Evolutionary conservation across 805 yeast genomes (phyloP).

Genomic region (Scheffersomyces lignosus): DNA sequence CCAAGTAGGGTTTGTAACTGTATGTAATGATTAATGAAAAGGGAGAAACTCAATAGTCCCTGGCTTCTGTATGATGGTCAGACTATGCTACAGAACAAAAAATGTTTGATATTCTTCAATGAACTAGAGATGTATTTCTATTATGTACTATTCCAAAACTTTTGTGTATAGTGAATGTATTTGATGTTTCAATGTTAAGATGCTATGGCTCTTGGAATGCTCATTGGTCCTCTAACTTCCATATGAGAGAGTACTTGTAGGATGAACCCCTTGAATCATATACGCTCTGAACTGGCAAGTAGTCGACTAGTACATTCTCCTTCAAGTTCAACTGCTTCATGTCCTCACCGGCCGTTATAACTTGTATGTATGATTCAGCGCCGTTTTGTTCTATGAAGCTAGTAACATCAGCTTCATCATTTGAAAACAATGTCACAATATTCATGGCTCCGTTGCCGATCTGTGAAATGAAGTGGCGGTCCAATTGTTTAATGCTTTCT

Average conservation of each 20-base stretch:
- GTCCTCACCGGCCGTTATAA: constrained; percentile 5
- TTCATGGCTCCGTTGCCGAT: constrained; percentile 2
- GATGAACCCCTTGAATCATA: constrained; percentile 8
- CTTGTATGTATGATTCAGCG: constrained; percentile 6
- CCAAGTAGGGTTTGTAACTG: constrained; percentile 10
- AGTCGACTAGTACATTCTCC: too few relatives aligned
- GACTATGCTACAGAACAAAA: too few relatives aligned
- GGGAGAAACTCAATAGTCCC: too few relatives aligned
- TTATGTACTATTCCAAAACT: too few relatives aligned
- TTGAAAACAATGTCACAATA: background rate
- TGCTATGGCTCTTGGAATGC: too few relatives aligned
- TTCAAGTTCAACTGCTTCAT: constrained; percentile 1
- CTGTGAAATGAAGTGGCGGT: constrained; percentile 1
- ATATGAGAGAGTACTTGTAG: constrained; percentile 13
- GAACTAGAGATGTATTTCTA: too few relatives aligned
- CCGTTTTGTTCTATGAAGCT: constrained; percentile 6
- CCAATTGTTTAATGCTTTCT: background rate
- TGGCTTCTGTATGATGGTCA: too few relatives aligned
- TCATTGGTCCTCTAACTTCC: constrained; percentile 13
- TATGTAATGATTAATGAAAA: too few relatives aligned
- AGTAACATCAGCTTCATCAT: background rate
- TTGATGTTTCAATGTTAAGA: too few relatives aligned
- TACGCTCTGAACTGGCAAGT: constrained; percentile 12
- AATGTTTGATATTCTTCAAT: too few relatives aligned
- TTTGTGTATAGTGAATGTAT: too few relatives aligned